Evolutionary conservation across 2,329 filamentous ascomycete species (phyloP).

Genomic region (Albifimbria verrucaria): DNA sequence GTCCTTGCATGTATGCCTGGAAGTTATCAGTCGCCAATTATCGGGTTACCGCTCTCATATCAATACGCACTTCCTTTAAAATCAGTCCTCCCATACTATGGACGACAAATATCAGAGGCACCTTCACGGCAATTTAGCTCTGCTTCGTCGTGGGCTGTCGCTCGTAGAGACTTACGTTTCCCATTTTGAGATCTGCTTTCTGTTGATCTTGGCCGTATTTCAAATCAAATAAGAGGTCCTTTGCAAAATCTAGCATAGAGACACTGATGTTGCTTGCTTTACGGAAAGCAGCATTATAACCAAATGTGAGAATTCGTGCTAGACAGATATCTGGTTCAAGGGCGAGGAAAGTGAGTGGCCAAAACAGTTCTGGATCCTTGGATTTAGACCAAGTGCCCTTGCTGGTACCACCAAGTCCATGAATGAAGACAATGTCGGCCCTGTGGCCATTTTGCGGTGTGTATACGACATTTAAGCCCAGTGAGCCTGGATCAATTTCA

Average conservation of each 20-base stretch:
- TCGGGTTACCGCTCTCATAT: background rate
- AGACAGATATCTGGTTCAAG: conserved; percentile 24
- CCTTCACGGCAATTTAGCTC: conserved; percentile 5
- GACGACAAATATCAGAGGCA: conserved; percentile 37
- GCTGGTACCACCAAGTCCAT: conserved; percentile 35
- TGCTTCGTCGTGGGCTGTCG: background rate
- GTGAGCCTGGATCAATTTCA: background rate
- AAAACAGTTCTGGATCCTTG: conserved; percentile 23
- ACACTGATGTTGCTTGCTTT: conserved; percentile 17
- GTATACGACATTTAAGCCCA: conserved; percentile 3
- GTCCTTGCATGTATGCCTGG: conserved; percentile 31
- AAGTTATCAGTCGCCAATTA: conserved; percentile 9
- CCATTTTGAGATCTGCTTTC: conserved; percentile 21
- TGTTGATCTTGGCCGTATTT: conserved; percentile 11
- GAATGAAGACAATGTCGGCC: conserved; percentile 33
- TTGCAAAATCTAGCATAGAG: conserved; percentile 29
- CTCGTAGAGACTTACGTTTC: background rate
- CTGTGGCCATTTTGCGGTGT: background rate
- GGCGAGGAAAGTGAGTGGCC: conserved; percentile 33
- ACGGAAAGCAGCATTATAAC: conserved; percentile 29
- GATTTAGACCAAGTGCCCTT: conserved; percentile 31
- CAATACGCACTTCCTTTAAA: conserved; percentile 14
- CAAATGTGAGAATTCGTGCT: conserved; percentile 31
- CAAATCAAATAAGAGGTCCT: conserved; percentile 26
- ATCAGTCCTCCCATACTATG: conserved; percentile 45